Evolutionary conservation across 2,329 filamentous ascomycete genomes (phyloP).

Genomic region (Cadophora malorum): DNA sequence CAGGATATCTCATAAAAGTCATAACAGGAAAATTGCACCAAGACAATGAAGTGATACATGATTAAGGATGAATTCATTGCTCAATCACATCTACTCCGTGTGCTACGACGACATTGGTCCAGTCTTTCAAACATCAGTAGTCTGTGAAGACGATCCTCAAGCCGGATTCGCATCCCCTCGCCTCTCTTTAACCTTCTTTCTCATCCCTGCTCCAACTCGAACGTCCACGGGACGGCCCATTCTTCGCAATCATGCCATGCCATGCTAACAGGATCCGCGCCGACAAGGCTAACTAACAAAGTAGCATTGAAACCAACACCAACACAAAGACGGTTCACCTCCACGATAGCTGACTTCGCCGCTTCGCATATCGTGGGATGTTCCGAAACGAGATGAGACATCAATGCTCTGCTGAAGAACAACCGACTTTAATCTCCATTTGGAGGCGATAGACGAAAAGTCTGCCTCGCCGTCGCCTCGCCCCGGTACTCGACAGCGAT

Average conservation of each 20-base stretch:
- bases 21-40: background rate
- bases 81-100: conserved; percentile 8
- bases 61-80: conserved; percentile 11
- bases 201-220: conserved; percentile 11
- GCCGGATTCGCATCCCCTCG: conserved; percentile 3
- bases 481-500: conserved; percentile 19
- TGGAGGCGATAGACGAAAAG: conserved; percentile 16
- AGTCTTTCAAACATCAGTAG: conserved; percentile 2
- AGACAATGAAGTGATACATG: background rate
- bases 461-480: conserved; percentile 25
- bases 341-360: conserved; percentile 25
- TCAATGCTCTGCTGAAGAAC: conserved; percentile 26
- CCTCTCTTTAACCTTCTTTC: conserved; percentile 9
- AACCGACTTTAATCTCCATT: conserved; percentile 17
- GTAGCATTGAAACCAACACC: conserved; percentile 11
- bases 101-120: conserved; percentile 4
- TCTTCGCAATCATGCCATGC: conserved; percentile 25
- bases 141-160: background rate
- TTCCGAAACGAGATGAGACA: conserved; percentile 27
- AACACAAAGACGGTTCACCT: background rate
- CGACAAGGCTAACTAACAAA: conserved; percentile 18
- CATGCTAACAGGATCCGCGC: conserved; percentile 9
- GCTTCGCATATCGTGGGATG: conserved; percentile 23
- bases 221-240: conserved; percentile 27
- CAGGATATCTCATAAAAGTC: background rate